Base-by-base conservation (phyloP, 2,329 filamentous ascomycete genomes). In the Calonectria pseudoturangicola region DNA sequence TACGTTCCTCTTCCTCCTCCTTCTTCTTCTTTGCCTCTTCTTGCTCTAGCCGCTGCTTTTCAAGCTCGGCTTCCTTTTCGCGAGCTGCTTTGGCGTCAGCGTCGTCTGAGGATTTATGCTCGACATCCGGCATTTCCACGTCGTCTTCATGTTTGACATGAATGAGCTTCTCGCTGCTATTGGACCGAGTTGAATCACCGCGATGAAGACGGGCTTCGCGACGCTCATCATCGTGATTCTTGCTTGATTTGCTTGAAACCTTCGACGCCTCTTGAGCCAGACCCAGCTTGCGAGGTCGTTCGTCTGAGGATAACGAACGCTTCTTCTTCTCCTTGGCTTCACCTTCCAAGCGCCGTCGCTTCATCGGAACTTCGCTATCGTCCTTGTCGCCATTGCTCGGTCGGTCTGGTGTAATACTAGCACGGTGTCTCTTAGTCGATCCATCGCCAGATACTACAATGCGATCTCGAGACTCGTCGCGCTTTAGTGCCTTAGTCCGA, bases 71-170 rank as follows among this genome's bases (percentile, higher is more conserved):
- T 81, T 85, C 73, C 80, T 79, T 64, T 82, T 83, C 73, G 82
- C 85, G 70, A 81, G 83, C 60, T 83, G 85, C 70, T 82, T 85
- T 80, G 45, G 63, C 78, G n/a, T 81, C 75, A 47, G 75, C 69
- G n/a, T 76, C 76, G 7, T 83, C 81, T 3, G 69, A 73, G 21
- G 79, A 79, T 47, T 80, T 80, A 5, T 79, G 78, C 51, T 83
- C 83, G 2, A 85, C 86, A 73, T 91, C 90, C 2, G 83, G 84
- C 89, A 92, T 91, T 25, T 90, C 88, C 10, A 89, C 80, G 68
- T 92, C 90, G 2, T 91, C 89, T 73, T 91, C 89, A 0, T 88
- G 88, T 75, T 91, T 91, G 48, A 91, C 88, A 60, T 88, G 87
- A n/a, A 91, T 89, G 18, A 83, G 80, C 76, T 87, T 89, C 48